Evolutionary conservation across 2,329 filamentous ascomycete genomes (phyloP).

Genomic region (Neonectria ditissima): DNA sequence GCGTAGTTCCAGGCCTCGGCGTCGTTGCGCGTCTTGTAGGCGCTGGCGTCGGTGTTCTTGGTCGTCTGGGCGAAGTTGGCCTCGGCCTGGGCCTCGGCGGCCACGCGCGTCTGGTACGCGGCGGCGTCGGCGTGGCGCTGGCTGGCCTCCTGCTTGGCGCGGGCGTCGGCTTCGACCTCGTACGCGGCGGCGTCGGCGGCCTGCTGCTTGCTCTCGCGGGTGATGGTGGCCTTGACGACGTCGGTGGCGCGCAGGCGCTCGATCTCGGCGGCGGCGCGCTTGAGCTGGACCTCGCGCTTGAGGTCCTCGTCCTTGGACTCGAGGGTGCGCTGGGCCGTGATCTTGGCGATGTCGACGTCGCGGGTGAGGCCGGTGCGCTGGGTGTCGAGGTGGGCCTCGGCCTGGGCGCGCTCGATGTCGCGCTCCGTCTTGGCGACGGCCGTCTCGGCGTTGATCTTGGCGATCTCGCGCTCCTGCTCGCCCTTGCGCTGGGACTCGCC

Average conservation of each 20-base stretch:
- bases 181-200: slow-evolving; percentile 75
- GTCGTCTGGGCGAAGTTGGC: slow-evolving; percentile 70
- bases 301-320: slow-evolving; percentile 84
- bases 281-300: slow-evolving; percentile 80
- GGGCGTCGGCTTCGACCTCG: slow-evolving; percentile 72
- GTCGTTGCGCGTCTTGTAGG: slow-evolving; percentile 62
- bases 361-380: slow-evolving; percentile 78
- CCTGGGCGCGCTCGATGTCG: slow-evolving; percentile 82
- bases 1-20: slow-evolving; percentile 55
- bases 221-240: slow-evolving; percentile 81
- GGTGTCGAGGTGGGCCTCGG: slow-evolving; percentile 81
- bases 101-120: slow-evolving; percentile 62
- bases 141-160: slow-evolving; percentile 64
- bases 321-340: slow-evolving; percentile 77
- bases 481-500: slow-evolving; percentile 83
- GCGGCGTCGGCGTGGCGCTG: slow-evolving; percentile 65
- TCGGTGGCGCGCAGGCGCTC: slow-evolving; percentile 82
- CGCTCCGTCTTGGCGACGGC: slow-evolving; percentile 87
- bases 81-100: slow-evolving; percentile 64
- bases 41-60: slow-evolving; percentile 75
- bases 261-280: slow-evolving; percentile 82
- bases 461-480: slow-evolving; percentile 85
- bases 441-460: slow-evolving; percentile 88
- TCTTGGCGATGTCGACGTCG: slow-evolving; percentile 80
- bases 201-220: slow-evolving; percentile 75